Evolutionary conservation across 495 filamentous ascomycete species (phyloP), one percentile per base, ranked within the genome.

Genomic region (Echria macrotheca): DNA sequence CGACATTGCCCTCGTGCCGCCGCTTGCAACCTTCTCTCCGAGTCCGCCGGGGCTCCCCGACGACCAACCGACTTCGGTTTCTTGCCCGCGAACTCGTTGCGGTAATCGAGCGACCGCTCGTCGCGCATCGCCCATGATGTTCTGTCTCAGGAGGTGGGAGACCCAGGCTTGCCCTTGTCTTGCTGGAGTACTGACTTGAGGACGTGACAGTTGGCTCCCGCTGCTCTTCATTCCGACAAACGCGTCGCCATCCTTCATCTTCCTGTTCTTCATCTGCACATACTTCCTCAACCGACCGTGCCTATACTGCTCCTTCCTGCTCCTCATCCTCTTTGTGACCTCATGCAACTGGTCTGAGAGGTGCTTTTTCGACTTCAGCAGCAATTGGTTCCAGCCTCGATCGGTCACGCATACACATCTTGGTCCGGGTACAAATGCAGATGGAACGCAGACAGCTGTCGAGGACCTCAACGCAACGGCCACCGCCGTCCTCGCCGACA

Each of bases 321-420:
- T 95, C 46, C 73, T 94, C 53, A 87, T 91, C 48, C 84, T 95
- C 54, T 95, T 95, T 73, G 74, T 83, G 38, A 91, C 87, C 12
- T 91, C 87, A 22, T 95, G 89, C 69, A 83, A 91, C 76, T 95
- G 89, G 89, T 86, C 84, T 50, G 87, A 93, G 60, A 82, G 82
- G 21, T 95, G 89, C 66, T 89, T 91, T 71, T 87, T 95, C 60
- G 87, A 93, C 66, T 77, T 90, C 35, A 73, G 73, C 58, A 82
- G 83, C 55, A 87, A 91, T 69, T 93, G 86, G 86, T 91, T 91
- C 66, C 75, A 86, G 38, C 82, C 88, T 12, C 78, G 81, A 28
- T 52, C 66, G 3, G 56, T 51, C 5, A 48, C 36, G 5, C 56
- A 52, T 36, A 56, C 44, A 29, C 28, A 59, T 6, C 42, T 56